Evolutionary conservation across 2,329 filamentous ascomycete genomes (phyloP), one percentile per base, ranked within the genome.

Genomic region (Amauroascus niger): DNA sequence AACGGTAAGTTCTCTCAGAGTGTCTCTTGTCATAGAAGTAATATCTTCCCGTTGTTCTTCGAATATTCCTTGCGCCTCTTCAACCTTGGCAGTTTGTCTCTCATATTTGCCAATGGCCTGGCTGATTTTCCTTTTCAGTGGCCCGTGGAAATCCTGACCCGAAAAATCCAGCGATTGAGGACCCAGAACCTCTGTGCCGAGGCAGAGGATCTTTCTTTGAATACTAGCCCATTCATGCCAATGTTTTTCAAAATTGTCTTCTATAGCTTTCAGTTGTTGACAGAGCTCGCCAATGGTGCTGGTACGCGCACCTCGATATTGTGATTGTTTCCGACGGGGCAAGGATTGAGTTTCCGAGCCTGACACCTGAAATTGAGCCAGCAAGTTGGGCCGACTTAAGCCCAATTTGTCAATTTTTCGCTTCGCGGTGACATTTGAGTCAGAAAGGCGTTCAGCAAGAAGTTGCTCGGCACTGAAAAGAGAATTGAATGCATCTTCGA

Each of bases 161-260:
- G 53, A 14, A 39, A 43, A 13, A 24, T 32, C 35, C n/a, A 56
- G 37, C 4, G 20, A 33, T 20, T 49, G 35, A 26, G 46, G 14
- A 1, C 60, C 60, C 4, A 61, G 47, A 9, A 58, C 55, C 43
- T 62, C 59, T 14, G 56, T 45, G 3, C 55, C 58, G 22, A 64
- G 43, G 30, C 54, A 56, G 28, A 52, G 16, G 39, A 65, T 53
- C 22, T 62, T 55, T 22, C 54, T 55, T 35, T 63, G 60, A 24
- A 59, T 53, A 24, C 55, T 52, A 30, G 28, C 45, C 61, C 60
- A 64, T 45, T 62, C 62, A 20, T 57, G 56, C 53, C 58, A 60
- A 24, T 57, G 46, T 3, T 41, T 24, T 3, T 58, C 51, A n/a
- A 53, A 24, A 24, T n/a, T 35, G 6, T 22, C 20, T 43, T 53